Conservation (phyloP, 345 rosid genomes). For the Citrus australasica region DNA sequence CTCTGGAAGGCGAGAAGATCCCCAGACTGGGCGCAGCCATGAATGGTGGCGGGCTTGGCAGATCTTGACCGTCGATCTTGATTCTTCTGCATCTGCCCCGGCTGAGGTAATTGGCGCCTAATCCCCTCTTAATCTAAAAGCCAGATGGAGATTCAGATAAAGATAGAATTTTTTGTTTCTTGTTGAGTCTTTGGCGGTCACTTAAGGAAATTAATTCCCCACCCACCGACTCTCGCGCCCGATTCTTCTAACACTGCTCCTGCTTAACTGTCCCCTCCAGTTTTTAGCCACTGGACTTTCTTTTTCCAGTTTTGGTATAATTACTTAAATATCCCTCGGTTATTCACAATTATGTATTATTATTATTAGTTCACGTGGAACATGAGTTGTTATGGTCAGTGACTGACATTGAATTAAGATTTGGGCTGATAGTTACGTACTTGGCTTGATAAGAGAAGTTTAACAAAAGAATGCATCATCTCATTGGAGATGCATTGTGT, state of each 20-base stretch:
- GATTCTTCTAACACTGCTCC: not conserved
- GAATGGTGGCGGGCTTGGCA: conserved; percentile 71
- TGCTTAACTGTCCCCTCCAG: not conserved
- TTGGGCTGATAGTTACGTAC: not conserved
- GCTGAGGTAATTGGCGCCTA: not conserved
- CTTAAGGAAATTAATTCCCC: conserved; percentile 11
- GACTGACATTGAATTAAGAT: not conserved
- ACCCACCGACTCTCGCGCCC: conserved; percentile 41
- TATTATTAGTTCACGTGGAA: not conserved
- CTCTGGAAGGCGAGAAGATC: conserved; percentile 65
- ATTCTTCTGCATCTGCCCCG: conserved; percentile 37
- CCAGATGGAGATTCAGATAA: not conserved
- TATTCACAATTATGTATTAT: not conserved
- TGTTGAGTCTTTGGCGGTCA: conserved; percentile 17
- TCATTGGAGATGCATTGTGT: not conserved
- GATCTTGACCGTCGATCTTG: conserved; percentile 68
- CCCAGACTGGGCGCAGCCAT: conserved; percentile 81
- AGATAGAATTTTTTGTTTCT: conserved; percentile 7
- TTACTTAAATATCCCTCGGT: too few species aligned
- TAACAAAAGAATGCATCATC: too few species aligned
- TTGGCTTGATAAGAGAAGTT: too few species aligned
- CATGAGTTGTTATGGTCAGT: not conserved
- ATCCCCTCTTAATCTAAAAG: too few species aligned
- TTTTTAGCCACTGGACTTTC: not conserved
- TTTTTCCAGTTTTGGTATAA: too few species aligned